Percentiles rank a stretch among this genome's conserved stretches.
Conservation (phyloP, 1,139 yeast species). For the Kodamaea sp. region DNA sequence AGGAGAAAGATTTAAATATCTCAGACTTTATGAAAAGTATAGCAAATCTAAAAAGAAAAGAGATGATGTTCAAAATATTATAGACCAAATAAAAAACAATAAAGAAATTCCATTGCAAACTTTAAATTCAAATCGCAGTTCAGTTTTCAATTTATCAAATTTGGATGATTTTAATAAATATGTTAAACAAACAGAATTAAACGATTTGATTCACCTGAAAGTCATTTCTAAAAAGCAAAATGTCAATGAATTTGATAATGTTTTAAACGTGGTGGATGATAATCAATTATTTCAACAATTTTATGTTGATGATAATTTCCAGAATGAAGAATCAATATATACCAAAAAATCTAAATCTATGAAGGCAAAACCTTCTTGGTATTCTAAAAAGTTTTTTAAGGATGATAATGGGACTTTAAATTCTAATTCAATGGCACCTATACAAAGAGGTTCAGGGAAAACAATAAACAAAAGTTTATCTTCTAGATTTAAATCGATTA, state of each 20-base stretch:
- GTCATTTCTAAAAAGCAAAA: constrained; percentile 11
- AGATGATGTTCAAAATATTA: constrained; percentile 11
- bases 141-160: constrained; percentile 33
- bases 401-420: constrained; percentile 5
- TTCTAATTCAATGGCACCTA: constrained; percentile 1
- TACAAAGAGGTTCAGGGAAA: constrained; percentile 1
- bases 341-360: constrained; percentile 1
- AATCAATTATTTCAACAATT: constrained; percentile 30
- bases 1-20: constrained; percentile 29
- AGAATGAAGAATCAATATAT: constrained; percentile 7
- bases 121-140: constrained; percentile 17
- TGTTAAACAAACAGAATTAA: constrained; percentile 35
- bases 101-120: constrained; percentile 28
- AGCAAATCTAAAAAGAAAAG: constrained; percentile 11
- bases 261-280: constrained; percentile 28
- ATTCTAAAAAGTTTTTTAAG: constrained; percentile 10
- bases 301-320: constrained; percentile 21
- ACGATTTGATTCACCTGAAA: constrained; percentile 29
- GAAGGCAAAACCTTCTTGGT: constrained; percentile 10
- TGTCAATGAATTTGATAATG: constrained; percentile 15
- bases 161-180: constrained; percentile 37
- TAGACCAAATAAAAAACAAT: constrained; percentile 14
- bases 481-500: constrained; percentile 1
- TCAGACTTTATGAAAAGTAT: constrained; percentile 25
- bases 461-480: constrained; percentile 2